Evolutionary conservation across 2,329 filamentous ascomycete species (phyloP), one percentile per base, ranked within the genome.

Genomic region (Teratosphaeria nubilosa): DNA sequence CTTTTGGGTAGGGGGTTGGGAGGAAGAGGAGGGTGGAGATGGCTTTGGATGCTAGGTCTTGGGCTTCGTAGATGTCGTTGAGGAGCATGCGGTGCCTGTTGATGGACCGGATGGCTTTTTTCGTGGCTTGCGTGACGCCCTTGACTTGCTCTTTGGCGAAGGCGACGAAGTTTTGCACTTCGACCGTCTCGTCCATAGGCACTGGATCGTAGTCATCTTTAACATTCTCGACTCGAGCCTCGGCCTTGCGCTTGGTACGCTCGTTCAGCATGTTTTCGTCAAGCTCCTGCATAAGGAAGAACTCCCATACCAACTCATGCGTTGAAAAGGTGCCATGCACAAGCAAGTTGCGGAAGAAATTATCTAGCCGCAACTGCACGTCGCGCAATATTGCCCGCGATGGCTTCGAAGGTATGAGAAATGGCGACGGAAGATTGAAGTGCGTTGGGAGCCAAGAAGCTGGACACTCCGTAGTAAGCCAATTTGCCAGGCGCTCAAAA

Each of bases 291-390:
- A 99, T 91, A 0, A 99, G 81, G 74, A 99, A 96, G 75, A 99
- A 99, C 68, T 99, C 94, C 95, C 94, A 99, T 1, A 99, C 81
- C 82, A 97, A 90, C 75, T 99, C 94, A 69, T 99, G 95, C 0
- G 90, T 96, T 0, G 90, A 83, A 70, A 99, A 96, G 0, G 94
- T 97, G 3, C 92, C 88, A 69, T 99, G 94, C 9, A 83, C 80
- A 27, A 99, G 80, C 62, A 99, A 81, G 20, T 91, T 90, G 64
- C 89, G 90, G 65, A 99, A 76, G 67, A 97, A 96, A 65, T 85
- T 87, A 73, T 99, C 90, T 22, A 96, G 84, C 16, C 87, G 85
- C 51, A 90, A 77, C 70, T 99, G 95, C 55, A 91, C 87, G 66
- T 97, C 91, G 62, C 91, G 87, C 45, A 99, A 77, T 4, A 96